Percentiles rank a stretch among this genome's conserved stretches.
These are phyloP conservation scores for Mycena crocata DNA, from an alignment of 768 basidiomycete species.

Conservation along the genomic window DNA sequence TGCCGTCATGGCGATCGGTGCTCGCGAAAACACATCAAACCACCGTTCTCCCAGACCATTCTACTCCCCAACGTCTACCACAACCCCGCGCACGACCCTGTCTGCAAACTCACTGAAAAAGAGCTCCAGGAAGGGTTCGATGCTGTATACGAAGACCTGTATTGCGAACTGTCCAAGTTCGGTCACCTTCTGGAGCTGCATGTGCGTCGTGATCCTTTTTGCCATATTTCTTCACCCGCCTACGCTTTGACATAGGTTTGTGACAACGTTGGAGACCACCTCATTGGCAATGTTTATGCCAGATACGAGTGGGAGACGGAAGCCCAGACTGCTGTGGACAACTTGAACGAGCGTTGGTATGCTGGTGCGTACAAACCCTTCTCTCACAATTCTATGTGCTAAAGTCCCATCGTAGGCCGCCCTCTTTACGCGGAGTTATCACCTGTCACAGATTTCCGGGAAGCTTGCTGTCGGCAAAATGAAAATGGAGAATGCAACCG, in stretches of 20 bases:
- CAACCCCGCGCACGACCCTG: conserved; percentile 94
- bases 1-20: conserved; percentile 98
- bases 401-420: conserved; percentile 65
- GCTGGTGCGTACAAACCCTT: conserved; percentile 73
- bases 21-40: conserved; percentile 97
- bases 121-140: conserved; percentile 93
- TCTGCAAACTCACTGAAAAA: conserved; percentile 88
- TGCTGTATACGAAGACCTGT: conserved; percentile 95
- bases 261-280: conserved; percentile 99
- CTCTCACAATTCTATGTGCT: conserved; percentile 20
- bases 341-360: conserved; percentile 97
- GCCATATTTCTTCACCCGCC: neutral
- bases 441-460: conserved; percentile 98
- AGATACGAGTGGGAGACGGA: conserved; percentile 99
- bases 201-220: conserved; percentile 59
- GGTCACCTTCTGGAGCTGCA: conserved; percentile 96
- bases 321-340: conserved; percentile 92
- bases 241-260: conserved; percentile 72
- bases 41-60: conserved; percentile 97
- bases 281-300: conserved; percentile 98
- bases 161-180: conserved; percentile 94
- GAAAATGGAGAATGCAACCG: conserved; percentile 99
- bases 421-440: conserved; percentile 97
- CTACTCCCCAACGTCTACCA: conserved; percentile 97
- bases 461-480: conserved; percentile 98